Conservation (phyloP, 495 filamentous ascomycete genomes). For the Talaromyces adpressus region DNA sequence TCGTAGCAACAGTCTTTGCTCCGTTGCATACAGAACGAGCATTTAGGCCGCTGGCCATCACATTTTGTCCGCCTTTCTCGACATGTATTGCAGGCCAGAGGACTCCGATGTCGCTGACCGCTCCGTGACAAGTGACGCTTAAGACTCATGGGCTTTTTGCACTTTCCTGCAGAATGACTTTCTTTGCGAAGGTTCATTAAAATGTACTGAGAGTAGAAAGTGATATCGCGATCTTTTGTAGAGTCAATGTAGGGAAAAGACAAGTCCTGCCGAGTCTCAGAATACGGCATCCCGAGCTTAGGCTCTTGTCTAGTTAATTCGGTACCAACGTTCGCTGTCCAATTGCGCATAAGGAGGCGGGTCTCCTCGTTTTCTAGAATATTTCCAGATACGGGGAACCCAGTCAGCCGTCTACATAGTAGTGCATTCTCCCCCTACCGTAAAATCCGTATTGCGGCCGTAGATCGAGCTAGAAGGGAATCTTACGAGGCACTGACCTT, state of each 20-base stretch:
- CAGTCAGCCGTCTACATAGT: neutral
- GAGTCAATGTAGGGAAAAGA: neutral
- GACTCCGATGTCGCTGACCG: constrained; percentile 1
- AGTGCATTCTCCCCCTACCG: neutral
- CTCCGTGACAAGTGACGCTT: neutral
- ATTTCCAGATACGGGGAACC: neutral
- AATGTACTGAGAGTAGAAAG: neutral
- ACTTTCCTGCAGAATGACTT: neutral
- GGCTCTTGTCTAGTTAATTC: neutral
- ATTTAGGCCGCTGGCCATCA: constrained; percentile 1
- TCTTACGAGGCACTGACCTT: neutral
- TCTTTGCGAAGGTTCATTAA: neutral
- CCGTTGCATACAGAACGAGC: constrained; percentile 1
- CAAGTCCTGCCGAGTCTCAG: neutral
- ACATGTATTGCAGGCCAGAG: constrained; percentile 1
- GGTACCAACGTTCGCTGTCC: neutral
- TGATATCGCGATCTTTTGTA: neutral
- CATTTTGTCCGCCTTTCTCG: constrained; percentile 4
- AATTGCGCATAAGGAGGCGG: neutral
- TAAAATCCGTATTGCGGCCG: neutral
- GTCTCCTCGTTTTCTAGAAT: neutral
- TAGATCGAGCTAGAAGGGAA: neutral
- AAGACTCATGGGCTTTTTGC: constrained; percentile 1
- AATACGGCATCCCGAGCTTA: constrained; percentile 1
- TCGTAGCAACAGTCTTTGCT: constrained; percentile 1